Conservation (phyloP, 164 flowering plant genomes). For the Aristolochia californica region DNA sequence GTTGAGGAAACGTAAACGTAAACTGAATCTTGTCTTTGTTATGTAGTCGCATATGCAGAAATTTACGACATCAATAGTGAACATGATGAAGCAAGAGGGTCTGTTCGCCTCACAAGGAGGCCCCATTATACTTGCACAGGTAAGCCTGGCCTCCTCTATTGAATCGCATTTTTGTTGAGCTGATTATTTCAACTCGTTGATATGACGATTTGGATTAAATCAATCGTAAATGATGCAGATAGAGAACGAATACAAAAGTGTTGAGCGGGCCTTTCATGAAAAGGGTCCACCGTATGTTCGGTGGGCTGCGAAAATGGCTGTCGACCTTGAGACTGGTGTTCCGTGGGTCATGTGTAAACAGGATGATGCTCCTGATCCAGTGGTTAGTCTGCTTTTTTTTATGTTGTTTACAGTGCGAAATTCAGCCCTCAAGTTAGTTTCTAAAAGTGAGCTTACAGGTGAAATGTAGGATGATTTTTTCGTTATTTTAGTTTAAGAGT, state of each 20-base stretch:
- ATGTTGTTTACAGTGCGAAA: too few species aligned
- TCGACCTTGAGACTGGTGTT: slow-evolving; percentile 59
- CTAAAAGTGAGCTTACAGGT: too few species aligned
- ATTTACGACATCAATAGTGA: slow-evolving; percentile 54
- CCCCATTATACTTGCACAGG: slow-evolving; percentile 92
- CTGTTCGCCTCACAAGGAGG: slow-evolving; percentile 96
- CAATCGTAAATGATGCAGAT: slow-evolving; percentile 55
- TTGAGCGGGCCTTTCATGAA: slow-evolving; percentile 39
- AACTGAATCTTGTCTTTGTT: too few species aligned
- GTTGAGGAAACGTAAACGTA: too few species aligned
- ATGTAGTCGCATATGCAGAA: slow-evolving; percentile 62
- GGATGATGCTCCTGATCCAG: slow-evolving; percentile 83
- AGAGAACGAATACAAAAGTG: slow-evolving; percentile 64
- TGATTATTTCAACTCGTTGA: not conserved
- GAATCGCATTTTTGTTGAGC: too few species aligned
- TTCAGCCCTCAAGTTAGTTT: too few species aligned
- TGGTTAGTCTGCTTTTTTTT: slow-evolving; percentile 48
- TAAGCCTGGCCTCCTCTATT: slow-evolving; percentile 13
- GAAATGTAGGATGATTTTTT: too few species aligned
- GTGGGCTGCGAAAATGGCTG: slow-evolving; percentile 86
- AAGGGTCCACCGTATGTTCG: slow-evolving; percentile 47
- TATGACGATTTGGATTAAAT: too few species aligned
- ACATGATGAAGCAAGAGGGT: slow-evolving; percentile 57
- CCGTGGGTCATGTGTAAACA: slow-evolving; percentile 97
- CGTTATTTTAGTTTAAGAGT: too few species aligned